Evolutionary conservation across 2,329 filamentous ascomycete species (phyloP).

Genomic region (Talaromyces rugulosus): DNA sequence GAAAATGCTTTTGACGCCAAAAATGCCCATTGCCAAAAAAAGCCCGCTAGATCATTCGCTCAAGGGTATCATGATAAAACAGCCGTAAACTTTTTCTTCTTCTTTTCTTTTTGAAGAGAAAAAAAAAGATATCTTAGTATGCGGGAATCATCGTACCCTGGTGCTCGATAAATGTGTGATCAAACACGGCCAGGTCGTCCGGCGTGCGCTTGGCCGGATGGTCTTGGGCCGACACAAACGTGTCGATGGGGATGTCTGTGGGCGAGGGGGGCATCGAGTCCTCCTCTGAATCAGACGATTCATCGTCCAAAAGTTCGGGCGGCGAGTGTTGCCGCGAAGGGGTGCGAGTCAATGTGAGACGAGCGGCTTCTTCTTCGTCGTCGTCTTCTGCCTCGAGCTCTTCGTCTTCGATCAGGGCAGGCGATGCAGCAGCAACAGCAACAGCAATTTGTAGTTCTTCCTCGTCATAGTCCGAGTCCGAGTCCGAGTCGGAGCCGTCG

Average conservation of each 20-base stretch:
- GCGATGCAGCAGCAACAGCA: conserved; percentile 26
- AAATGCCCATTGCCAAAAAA: neutral
- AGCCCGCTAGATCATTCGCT: neutral
- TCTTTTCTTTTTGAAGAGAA: neutral
- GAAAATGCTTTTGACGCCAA: neutral
- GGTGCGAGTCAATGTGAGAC: conserved; percentile 64
- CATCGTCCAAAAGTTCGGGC: conserved; percentile 67
- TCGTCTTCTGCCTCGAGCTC: conserved; percentile 56
- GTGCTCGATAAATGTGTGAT: conserved; percentile 45
- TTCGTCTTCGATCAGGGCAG: conserved; percentile 43
- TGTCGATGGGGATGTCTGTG: conserved; percentile 51
- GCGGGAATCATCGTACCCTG: conserved; percentile 46
- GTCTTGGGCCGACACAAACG: conserved; percentile 46
- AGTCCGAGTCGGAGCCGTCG: conserved; percentile 44
- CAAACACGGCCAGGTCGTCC: conserved; percentile 32
- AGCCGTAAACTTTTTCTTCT: conserved; percentile 3
- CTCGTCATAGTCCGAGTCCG: conserved; percentile 6
- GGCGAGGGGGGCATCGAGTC: conserved; percentile 69
- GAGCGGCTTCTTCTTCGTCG: conserved; percentile 58
- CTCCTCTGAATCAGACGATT: conserved; percentile 63
- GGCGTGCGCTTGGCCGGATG: conserved; percentile 17
- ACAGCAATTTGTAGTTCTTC: conserved; percentile 12
- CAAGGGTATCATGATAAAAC: conserved; percentile 2
- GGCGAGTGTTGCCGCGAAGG: conserved; percentile 64
- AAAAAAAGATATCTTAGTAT: conserved; percentile 31